Conservation (phyloP, 768 basidiomycete genomes). For the Serendipita indica region DNA sequence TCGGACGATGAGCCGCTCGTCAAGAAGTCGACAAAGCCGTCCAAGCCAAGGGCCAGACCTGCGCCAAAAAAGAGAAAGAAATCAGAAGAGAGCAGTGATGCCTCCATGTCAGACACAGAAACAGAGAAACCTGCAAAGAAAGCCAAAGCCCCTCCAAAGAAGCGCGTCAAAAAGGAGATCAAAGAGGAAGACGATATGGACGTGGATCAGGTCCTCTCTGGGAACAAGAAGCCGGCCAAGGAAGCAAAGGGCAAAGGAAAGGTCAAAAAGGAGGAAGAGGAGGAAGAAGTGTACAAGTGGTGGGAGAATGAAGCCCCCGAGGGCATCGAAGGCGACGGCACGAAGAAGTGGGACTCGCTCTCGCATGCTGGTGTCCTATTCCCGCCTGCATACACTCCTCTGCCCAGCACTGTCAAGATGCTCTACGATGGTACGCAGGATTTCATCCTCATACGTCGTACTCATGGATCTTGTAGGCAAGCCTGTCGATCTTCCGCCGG, state of each 20-base stretch:
- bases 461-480: constrained; percentile 39
- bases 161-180: constrained; percentile 49
- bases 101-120: neutral
- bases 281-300: constrained; percentile 66
- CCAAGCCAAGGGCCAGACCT: constrained; percentile 21
- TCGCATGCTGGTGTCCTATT: constrained; percentile 92
- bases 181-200: constrained; percentile 22
- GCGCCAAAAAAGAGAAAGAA: constrained; percentile 23
- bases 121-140: constrained; percentile 12
- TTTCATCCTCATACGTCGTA: constrained; percentile 10
- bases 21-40: constrained; percentile 27
- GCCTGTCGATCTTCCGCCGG: constrained; percentile 60
- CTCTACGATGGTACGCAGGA: constrained; percentile 67
- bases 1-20: constrained; percentile 28
- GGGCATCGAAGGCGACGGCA: constrained; percentile 55
- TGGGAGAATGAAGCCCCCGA: constrained; percentile 50
- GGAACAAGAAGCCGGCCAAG: constrained; percentile 21
- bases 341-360: constrained; percentile 86
- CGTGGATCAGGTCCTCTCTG: constrained; percentile 20
- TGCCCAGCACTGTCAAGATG: constrained; percentile 80
- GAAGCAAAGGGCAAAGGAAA: constrained; percentile 15
- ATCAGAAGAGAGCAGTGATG: neutral
- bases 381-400: constrained; percentile 81
- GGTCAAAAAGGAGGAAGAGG: constrained; percentile 37
- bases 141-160: constrained; percentile 22